Evolutionary conservation across 768 basidiomycete genomes (phyloP).

Genomic region (Termitomyces sp.): DNA sequence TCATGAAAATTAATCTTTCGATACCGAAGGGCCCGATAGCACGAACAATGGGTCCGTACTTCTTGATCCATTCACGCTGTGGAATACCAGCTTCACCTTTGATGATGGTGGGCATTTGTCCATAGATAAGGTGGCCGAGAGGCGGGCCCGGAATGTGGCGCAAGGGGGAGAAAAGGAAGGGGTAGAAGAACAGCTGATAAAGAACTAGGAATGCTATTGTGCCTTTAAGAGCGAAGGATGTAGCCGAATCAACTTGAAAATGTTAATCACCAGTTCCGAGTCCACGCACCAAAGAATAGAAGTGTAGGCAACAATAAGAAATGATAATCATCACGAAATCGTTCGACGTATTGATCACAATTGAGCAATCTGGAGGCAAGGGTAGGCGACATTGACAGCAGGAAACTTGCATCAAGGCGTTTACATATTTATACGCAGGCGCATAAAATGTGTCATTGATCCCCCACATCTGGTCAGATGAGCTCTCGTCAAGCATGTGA

Average conservation of each 20-base stretch:
- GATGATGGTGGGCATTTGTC: slow-evolving; percentile 37
- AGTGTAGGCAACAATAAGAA: not conserved
- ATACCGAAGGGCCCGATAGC: slow-evolving; percentile 42
- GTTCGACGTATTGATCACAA: not conserved
- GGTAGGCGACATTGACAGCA: slow-evolving; percentile 6
- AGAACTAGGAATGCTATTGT: slow-evolving; percentile 14
- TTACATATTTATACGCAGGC: not conserved
- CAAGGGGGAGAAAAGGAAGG: slow-evolving; percentile 33
- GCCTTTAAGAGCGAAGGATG: slow-evolving; percentile 2
- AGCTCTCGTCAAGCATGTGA: not conserved
- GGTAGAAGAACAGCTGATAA: slow-evolving; percentile 29
- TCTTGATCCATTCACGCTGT: slow-evolving; percentile 44
- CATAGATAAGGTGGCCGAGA: slow-evolving; percentile 26
- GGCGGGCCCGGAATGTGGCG: slow-evolving; percentile 36
- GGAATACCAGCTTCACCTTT: slow-evolving; percentile 37
- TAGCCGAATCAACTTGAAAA: not conserved
- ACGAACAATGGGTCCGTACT: slow-evolving; percentile 41
- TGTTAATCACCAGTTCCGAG: not conserved
- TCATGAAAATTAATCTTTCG: slow-evolving; percentile 41
- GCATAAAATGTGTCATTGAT: not conserved
- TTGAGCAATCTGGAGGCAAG: not conserved
- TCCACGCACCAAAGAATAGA: slow-evolving; percentile 6
- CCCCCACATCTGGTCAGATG: not conserved
- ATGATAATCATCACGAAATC: not conserved
- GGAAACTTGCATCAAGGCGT: not conserved